phyloP scores from a whole-genome alignment of 805 yeast genomes.

The Candida insectorum region DNA sequence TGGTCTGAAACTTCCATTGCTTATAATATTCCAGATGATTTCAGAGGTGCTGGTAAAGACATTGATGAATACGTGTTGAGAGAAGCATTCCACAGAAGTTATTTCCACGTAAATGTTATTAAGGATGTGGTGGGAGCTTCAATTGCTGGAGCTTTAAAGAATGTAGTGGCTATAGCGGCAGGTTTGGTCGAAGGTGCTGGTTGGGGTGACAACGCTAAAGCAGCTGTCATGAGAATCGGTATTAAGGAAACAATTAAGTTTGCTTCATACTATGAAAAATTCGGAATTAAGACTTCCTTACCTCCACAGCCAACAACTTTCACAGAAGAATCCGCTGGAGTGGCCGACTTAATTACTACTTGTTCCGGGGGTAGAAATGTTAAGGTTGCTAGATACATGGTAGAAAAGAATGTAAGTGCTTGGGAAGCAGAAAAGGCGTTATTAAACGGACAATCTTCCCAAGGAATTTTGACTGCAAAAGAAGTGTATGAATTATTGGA shows the following conservation, averaged over 20 bases:
- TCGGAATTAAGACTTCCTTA: constrained; percentile 45
- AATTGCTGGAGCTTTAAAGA: constrained; percentile 94
- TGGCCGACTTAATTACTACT: constrained; percentile 95
- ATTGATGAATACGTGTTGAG: constrained; percentile 70
- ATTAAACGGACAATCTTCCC: constrained; percentile 94
- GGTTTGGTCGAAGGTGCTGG: constrained; percentile 97
- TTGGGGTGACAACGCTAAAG: constrained; percentile 99
- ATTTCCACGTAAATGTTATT: constrained; percentile 93
- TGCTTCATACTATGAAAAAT: constrained; percentile 55
- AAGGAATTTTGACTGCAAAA: constrained; percentile 85
- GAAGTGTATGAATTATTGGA: constrained; percentile 86
- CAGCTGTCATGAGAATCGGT: constrained; percentile 97
- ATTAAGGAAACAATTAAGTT: constrained; percentile 85
- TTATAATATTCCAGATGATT: constrained; percentile 70
- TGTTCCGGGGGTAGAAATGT: constrained; percentile 98
- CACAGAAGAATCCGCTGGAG: constrained; percentile 94
- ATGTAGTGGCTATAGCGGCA: constrained; percentile 92
- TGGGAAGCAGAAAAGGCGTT: constrained; percentile 79
- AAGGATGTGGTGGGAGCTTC: constrained; percentile 95
- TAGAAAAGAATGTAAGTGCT: constrained; percentile 72
- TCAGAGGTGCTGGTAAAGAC: constrained; percentile 63
- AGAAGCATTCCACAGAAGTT: constrained; percentile 91
- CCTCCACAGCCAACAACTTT: constrained; percentile 79
- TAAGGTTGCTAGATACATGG: constrained; percentile 83
- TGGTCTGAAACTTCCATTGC: constrained; percentile 99